Conservation (phyloP, 2,329 filamentous ascomycete genomes). For the Gremmenia infestans region DNA sequence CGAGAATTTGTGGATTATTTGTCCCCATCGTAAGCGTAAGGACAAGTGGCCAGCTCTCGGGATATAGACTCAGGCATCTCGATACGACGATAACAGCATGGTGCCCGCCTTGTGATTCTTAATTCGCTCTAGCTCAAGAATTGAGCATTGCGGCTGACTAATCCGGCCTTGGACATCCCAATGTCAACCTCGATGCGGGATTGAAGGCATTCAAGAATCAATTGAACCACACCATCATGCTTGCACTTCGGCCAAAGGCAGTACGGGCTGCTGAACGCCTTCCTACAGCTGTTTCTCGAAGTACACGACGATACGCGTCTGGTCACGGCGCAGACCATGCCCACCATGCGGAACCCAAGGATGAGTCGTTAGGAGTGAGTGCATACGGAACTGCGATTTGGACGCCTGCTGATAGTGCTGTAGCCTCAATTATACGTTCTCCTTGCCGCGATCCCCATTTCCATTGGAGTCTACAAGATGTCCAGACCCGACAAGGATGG, state of each 20-base stretch:
- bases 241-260: slow-evolving; percentile 30
- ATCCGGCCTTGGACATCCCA: background rate
- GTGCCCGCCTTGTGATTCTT: slow-evolving; percentile 2
- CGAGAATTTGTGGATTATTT: slow-evolving; percentile 5
- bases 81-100: background rate
- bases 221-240: slow-evolving; percentile 31
- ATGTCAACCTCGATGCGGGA: slow-evolving; percentile 12
- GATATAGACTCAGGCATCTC: background rate
- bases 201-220: slow-evolving; percentile 13
- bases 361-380: slow-evolving; percentile 49
- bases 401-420: slow-evolving; percentile 17
- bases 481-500: slow-evolving; percentile 35
- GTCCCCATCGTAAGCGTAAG: slow-evolving; percentile 27
- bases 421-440: slow-evolving; percentile 44
- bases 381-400: background rate
- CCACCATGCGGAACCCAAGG: slow-evolving; percentile 35
- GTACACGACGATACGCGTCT: slow-evolving; percentile 21
- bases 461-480: slow-evolving; percentile 40
- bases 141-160: slow-evolving; percentile 1
- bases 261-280: slow-evolving; percentile 25
- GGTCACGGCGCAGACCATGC: slow-evolving; percentile 15
- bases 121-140: too few relatives aligned
- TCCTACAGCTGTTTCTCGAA: slow-evolving; percentile 13
- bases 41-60: slow-evolving; percentile 24
- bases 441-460: slow-evolving; percentile 41